Evolutionary conservation across 2,329 filamentous ascomycete species (phyloP).

Genomic region (Fusarium tanahbumbuense): DNA sequence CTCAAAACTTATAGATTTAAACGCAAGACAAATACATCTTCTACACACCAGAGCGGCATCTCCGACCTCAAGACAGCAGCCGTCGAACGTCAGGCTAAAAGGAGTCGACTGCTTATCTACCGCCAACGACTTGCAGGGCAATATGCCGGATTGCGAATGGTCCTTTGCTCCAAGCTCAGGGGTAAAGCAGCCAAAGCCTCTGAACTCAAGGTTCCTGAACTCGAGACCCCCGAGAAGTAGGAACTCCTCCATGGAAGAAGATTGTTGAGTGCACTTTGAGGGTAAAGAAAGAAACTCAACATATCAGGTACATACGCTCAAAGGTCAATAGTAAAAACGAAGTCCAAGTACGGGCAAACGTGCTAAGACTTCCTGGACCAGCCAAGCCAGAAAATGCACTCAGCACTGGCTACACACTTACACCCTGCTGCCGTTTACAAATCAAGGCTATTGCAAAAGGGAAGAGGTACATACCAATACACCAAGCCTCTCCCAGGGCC

Average conservation of each 20-base stretch:
- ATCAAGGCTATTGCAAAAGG: background rate
- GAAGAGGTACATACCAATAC: background rate
- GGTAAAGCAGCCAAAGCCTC: background rate
- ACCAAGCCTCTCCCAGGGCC: background rate
- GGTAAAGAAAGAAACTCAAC: rapidly evolving
- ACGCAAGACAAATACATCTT: background rate
- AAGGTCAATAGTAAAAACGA: background rate
- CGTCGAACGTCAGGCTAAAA: background rate
- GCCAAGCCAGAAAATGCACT: background rate
- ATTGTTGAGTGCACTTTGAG: background rate
- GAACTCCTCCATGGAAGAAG: background rate
- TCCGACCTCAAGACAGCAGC: background rate
- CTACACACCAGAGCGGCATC: background rate
- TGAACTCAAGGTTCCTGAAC: background rate
- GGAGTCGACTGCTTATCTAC: background rate
- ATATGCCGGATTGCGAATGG: background rate
- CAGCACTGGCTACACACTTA: rapidly evolving
- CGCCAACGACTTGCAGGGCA: background rate
- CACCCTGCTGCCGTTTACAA: rapidly evolving
- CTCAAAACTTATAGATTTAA: background rate
- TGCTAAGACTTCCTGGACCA: background rate
- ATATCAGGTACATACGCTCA: rapidly evolving
- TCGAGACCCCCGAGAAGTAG: background rate
- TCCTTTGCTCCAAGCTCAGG: background rate
- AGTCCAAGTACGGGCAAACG: background rate